A percentile compares a stretch with the other conserved stretches of the same genome.
These are phyloP conservation scores for Coffea canephora DNA, from an alignment of 257 asterid genomes.

Conservation along the genomic window DNA sequence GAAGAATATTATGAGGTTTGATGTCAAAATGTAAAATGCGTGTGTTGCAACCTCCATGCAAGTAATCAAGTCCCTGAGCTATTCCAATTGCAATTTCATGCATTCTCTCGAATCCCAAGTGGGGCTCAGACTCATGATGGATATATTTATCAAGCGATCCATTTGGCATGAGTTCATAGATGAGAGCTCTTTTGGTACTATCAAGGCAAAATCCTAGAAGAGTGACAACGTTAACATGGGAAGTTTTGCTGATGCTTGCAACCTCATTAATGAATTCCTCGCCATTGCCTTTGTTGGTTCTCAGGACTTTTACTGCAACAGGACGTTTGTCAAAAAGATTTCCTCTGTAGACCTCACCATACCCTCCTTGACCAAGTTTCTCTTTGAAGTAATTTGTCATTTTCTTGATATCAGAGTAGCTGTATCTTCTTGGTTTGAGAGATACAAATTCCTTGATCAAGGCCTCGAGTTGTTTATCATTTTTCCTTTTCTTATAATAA, in stretches of 20 bases:
- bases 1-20: constrained; percentile 38
- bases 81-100: constrained; percentile 25
- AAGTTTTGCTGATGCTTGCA: constrained; percentile 20
- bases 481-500: constrained; percentile 10
- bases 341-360: constrained; percentile 30
- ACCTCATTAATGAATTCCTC: constrained; percentile 21
- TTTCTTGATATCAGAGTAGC: neutral
- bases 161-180: constrained; percentile 38
- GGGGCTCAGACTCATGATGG: neutral
- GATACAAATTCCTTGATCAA: neutral
- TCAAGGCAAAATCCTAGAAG: constrained; percentile 34
- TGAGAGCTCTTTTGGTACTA: constrained; percentile 26
- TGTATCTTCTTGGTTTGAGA: constrained; percentile 4
- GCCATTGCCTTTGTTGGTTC: constrained; percentile 22
- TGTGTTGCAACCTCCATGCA: constrained; percentile 31
- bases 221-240: constrained; percentile 27
- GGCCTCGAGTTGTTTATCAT: constrained; percentile 6
- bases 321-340: constrained; percentile 4
- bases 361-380: constrained; percentile 28
- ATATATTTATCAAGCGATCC: constrained; percentile 35
- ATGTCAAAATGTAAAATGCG: constrained; percentile 37
- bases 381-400: constrained; percentile 13
- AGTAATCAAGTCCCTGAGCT: constrained; percentile 34
- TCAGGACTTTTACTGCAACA: constrained; percentile 35
- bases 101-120: constrained; percentile 21